These are phyloP conservation scores for Mucor mucedo DNA, from an alignment of 371 early-diverging fungal genomes.

Conservation along the genomic window DNA sequence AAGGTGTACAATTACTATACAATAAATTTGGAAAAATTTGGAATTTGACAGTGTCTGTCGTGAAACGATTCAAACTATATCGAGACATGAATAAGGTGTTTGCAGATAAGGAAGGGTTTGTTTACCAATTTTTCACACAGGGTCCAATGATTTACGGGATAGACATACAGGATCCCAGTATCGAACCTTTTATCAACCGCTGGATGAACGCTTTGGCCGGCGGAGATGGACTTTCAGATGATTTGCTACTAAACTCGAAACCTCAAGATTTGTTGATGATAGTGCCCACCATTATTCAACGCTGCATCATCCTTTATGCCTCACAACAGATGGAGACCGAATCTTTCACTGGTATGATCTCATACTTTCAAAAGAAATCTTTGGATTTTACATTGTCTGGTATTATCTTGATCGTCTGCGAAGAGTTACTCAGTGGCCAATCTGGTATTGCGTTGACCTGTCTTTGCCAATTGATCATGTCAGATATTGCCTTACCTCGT, in stretches of 20 bases:
- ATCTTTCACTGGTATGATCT: constrained; percentile 31
- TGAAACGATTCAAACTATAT: constrained; percentile 45
- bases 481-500: constrained; percentile 4
- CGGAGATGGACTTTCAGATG: constrained; percentile 41
- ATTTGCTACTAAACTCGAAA: constrained; percentile 33
- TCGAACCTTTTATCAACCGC: constrained; percentile 33
- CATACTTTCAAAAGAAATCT: constrained; percentile 41
- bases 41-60: constrained; percentile 38
- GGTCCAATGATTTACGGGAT: constrained; percentile 35
- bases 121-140: constrained; percentile 40
- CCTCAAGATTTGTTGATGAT: constrained; percentile 38
- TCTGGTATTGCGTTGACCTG: constrained; percentile 28
- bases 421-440: constrained; percentile 33
- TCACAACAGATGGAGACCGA: constrained; percentile 28
- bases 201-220: constrained; percentile 46
- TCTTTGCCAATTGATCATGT: constrained; percentile 22
- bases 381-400: constrained; percentile 39
- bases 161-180: constrained; percentile 25
- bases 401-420: constrained; percentile 31
- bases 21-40: constrained; percentile 48
- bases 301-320: constrained; percentile 31
- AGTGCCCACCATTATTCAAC: constrained; percentile 42
- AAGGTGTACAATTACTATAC: constrained; percentile 40
- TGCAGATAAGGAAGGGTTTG: constrained; percentile 32
- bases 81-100: constrained; percentile 38